Conservation (phyloP, 2,329 filamentous ascomycete genomes). For the Pseudocercospora cruenta region DNA sequence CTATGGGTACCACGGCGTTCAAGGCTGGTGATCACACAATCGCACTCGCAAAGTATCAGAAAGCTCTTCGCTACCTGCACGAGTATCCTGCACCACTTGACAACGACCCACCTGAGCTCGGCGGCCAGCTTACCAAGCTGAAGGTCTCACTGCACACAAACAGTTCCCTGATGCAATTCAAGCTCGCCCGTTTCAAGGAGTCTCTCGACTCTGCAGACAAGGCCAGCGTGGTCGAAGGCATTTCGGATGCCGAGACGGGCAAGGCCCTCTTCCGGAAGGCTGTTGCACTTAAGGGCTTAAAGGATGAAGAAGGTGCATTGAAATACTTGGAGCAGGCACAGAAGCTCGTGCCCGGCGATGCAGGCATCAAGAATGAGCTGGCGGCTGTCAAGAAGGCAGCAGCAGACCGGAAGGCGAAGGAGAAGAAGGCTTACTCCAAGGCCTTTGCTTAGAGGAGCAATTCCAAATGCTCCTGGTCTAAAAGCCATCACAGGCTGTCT, state of each 20-base stretch:
- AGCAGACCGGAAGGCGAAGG: conserved; percentile 75
- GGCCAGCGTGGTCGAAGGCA: conserved; percentile 68
- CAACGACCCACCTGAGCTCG: conserved; percentile 69
- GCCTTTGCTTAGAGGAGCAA: conserved; percentile 64
- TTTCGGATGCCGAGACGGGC: conserved; percentile 76
- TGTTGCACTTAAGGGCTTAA: conserved; percentile 72
- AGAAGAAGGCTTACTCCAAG: conserved; percentile 91
- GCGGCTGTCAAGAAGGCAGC: conserved; percentile 76
- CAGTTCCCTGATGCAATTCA: conserved; percentile 81
- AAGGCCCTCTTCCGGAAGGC: conserved; percentile 89
- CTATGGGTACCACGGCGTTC: conserved; percentile 89
- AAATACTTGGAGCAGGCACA: conserved; percentile 49
- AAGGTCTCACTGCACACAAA: conserved; percentile 90
- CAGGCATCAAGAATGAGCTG: conserved; percentile 74
- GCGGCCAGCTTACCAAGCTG: conserved; percentile 68
- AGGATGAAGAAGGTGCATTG: conserved; percentile 79
- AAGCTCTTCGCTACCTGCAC: conserved; percentile 85
- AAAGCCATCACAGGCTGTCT: not conserved
- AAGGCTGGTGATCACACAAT: conserved; percentile 72
- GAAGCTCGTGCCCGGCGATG: conserved; percentile 66
- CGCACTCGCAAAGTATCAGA: conserved; percentile 90
- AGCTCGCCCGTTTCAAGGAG: conserved; percentile 72
- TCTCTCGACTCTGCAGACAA: conserved; percentile 70
- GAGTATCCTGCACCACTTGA: conserved; percentile 75
- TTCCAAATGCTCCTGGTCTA: not conserved